Evolutionary conservation across 495 filamentous ascomycete species (phyloP), one percentile per base, ranked within the genome.

Genomic region (Podospora anserina): DNA sequence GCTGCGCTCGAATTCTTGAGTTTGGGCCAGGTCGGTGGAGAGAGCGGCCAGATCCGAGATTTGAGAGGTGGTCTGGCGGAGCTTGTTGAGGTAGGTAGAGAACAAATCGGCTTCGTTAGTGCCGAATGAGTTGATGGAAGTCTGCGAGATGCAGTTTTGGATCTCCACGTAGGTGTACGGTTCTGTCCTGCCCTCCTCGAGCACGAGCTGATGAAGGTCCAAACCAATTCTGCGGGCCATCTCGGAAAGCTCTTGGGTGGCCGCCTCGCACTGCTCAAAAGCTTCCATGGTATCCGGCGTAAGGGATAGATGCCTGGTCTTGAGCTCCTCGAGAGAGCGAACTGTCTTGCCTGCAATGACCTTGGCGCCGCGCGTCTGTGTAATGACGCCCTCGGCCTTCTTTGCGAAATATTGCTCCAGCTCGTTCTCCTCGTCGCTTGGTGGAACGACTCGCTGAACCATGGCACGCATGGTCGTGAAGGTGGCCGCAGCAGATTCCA

Each of bases 271-370:
- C 56, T 83, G 81, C 75, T 83, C 82, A 62, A 85, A 85, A 0
- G 77, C 78, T 2, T 81, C 81, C 13, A 69, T 61, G 5, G 83
- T 89, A 70, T 85, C 89, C 64, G 78, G 87, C 69, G 81, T 82
- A 20, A 97, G 85, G 18, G 92, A 91, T 30, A 98, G 81, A 4
- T 91, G 94, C 56, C 94, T 82, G 0, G 87, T 83, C 70, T 88
- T 90, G 55, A 97, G 82, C 63, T 97, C 93, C 56, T 93, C 88
- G 4, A 97, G 79, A 39, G 91, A 85, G 44, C 90, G 86, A 18
- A 90, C 83, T 5, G 92, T 88, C 78, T 98, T 98, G 62, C 86
- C 84, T 70, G 90, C 88, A 27, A 96, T 84, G 23, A 97, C 92
- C 79, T 97, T 97, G 44, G 89, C 85, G 74, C 90, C 93, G 64